Conservation (phyloP, 2,329 filamentous ascomycete species). For the Xylaria multiplex region DNA sequence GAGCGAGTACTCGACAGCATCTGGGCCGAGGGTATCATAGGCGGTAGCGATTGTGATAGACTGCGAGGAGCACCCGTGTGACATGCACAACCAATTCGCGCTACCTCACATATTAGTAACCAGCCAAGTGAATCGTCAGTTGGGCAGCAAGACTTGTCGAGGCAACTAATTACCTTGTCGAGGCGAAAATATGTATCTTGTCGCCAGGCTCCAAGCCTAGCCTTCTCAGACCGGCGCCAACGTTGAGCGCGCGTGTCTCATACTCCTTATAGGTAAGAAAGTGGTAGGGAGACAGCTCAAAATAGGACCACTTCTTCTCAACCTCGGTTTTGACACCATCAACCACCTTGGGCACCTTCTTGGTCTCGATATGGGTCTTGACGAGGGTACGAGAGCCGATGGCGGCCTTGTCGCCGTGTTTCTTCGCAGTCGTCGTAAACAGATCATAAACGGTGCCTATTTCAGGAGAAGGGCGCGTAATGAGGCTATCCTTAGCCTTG, state of each 20-base stretch:
- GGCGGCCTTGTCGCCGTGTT: constrained; percentile 71
- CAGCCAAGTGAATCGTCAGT: background rate
- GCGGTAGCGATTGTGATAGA: constrained; percentile 92
- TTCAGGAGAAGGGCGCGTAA: constrained; percentile 71
- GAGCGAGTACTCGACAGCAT: constrained; percentile 86
- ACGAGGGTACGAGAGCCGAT: constrained; percentile 79
- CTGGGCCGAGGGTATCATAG: constrained; percentile 89
- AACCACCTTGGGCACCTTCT: constrained; percentile 88
- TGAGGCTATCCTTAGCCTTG: constrained; percentile 75
- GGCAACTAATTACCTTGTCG: constrained; percentile 71
- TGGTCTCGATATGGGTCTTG: constrained; percentile 82
- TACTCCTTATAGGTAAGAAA: constrained; percentile 85
- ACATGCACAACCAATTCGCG: constrained; percentile 83
- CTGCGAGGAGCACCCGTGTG: constrained; percentile 82
- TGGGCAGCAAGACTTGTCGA: background rate
- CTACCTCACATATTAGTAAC: constrained; percentile 54
- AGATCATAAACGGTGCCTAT: constrained; percentile 83
- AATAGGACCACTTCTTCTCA: constrained; percentile 92
- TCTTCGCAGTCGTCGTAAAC: constrained; percentile 72
- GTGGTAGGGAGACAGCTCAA: constrained; percentile 80
- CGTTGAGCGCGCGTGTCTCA: constrained; percentile 72
- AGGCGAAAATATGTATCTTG: constrained; percentile 82
- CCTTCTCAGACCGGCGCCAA: constrained; percentile 78
- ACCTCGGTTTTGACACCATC: constrained; percentile 82
- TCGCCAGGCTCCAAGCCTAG: constrained; percentile 75